Evolutionary conservation across 495 filamentous ascomycete species (phyloP), one percentile per base, ranked within the genome.

Genomic region (Lophiostoma macrostomum): DNA sequence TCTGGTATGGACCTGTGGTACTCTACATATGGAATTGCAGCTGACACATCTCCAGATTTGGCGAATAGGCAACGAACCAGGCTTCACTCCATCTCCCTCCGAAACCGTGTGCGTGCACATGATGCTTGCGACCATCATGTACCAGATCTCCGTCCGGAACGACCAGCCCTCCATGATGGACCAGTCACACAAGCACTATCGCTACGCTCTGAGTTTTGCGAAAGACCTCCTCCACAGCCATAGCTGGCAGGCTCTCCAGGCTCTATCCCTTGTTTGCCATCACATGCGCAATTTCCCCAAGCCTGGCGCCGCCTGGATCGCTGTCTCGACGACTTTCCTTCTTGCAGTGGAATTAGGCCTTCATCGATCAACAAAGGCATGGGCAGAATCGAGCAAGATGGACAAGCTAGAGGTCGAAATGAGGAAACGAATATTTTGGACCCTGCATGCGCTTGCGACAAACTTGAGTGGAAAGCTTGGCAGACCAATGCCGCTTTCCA

Each of bases 251-350:
- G 79, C 84, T 53, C 66, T 90, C 4, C 86, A 90, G 61, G 87
- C 87, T 3, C 55, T 91, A 45, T 73, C 80, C 14, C 71, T 91
- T 70, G 80, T 91, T 39, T 79, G 77, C 38, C 61, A 75, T 7
- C 85, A 90, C 65, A 76, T 87, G 1, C 80, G 88, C 41, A 83
- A 79, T 56, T 85, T 88, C 46, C 85, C 87, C n/a, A 88, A 88
- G 59, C 87, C 88, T 22, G 85, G 83, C 20, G 82, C 83, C 43
- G 82, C 82, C 19, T 83, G 79, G 72, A 76, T 82, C 52, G 70
- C 87, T 32, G 77, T 77, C 28, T 76, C 74, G 46, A 77, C 75
- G 36, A 78, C 83, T 7, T 69, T 88, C 20, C 73, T 76, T 28
- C 67, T 84, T 47, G 85, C 85, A 25, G 73, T 90, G 43, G 86